phyloP scores from a whole-genome alignment of 176 grass and related monocot genomes.

The Triticum aestivum region DNA sequence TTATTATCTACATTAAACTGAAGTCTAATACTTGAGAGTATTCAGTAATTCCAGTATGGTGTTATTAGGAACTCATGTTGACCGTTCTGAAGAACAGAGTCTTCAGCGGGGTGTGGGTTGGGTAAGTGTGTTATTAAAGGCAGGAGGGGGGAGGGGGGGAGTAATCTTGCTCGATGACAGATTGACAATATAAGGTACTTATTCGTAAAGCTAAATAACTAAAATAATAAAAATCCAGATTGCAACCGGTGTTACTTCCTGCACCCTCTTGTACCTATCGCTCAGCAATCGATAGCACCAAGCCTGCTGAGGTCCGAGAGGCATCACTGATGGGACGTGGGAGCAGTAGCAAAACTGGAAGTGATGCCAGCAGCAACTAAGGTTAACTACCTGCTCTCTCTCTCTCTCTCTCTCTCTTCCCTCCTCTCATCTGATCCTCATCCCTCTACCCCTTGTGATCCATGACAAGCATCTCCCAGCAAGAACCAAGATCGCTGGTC shows the following conservation, averaged over 20 bases:
- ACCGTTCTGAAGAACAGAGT: not conserved
- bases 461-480: not conserved
- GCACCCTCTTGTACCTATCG: not conserved
- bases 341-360: no score
- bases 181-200: not conserved
- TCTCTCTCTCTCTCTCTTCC: not conserved
- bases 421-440: not conserved
- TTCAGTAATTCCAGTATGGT: not conserved
- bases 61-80: not conserved
- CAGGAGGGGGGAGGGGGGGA: not conserved
- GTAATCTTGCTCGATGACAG: not conserved
- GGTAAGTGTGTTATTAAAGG: not conserved
- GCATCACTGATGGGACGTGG: no score
- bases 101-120: not conserved
- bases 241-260: not conserved
- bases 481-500: not conserved
- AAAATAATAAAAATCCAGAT: not conserved
- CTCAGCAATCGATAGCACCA: not conserved
- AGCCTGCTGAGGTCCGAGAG: not conserved
- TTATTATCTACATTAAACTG: not conserved
- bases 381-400: no score
- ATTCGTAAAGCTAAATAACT: not conserved
- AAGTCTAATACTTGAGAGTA: not conserved
- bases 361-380: no score
- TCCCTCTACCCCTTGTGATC: not conserved